Base-by-base conservation (phyloP, 2,329 filamentous ascomycete genomes). In the Trichoderma lentiforme region DNA sequence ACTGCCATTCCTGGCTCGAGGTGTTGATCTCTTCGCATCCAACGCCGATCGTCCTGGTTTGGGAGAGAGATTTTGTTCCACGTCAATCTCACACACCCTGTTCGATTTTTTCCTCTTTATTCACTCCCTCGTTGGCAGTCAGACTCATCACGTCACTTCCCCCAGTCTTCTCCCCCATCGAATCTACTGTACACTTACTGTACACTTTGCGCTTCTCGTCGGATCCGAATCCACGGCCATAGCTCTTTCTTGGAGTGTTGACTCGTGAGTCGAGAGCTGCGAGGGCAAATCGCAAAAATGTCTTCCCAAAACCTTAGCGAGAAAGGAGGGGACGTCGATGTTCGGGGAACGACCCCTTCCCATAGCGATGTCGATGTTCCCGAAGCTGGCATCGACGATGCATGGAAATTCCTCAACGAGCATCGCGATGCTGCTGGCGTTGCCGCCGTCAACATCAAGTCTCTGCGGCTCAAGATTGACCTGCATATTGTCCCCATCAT, bases 401-500 rank as follows among this genome's bases (percentile, higher is more conserved):
- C 85, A 6, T 87, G 84, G 84, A 80, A 80, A 32, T 85, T 82
- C 67, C 82, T 86, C 71, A 77, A 84, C 66, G 72, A 79, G 32
- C 83, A 86, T 72, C 82, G 82, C 32, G 78, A 84, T 74, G 78
- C 79, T 21, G 77, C 76, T 56, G 79, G 76, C 18, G 78, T 79
- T 60, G 78, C 75, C 61, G 74, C 75, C 2, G 79, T 85, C 43
- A 79, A 87, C 73, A 79, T 88, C 61, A 80, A 80, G 73, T 79
- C 79, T 2, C 78, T 90, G 57, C 81, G 87, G 5, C 84, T 85
- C 73, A 89, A 86, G 78, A 85, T 91, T 63, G 88, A 91, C 76
- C 86, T 82, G 81, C 85, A 83, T 63, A 88, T 91, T 68, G 82
- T 91, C 39, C 89, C 89, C 0, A 82, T 90, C 68, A 89, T 90